These are phyloP conservation scores for Colletotrichum sp. DNA, from an alignment of 2,329 filamentous ascomycete genomes.

Conservation along the genomic window DNA sequence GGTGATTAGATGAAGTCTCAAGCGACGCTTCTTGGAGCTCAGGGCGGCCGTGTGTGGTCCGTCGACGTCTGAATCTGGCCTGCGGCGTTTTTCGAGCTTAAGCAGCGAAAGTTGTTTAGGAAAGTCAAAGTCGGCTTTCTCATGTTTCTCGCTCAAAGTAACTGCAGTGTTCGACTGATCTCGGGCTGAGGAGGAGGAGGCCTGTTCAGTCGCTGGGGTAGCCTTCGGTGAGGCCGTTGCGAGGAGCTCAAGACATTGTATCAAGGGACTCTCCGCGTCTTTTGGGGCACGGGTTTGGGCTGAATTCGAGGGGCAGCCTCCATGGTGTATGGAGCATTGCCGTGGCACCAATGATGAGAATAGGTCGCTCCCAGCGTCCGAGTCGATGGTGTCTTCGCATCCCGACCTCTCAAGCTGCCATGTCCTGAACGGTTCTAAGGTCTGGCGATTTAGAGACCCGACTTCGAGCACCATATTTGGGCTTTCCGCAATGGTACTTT, in stretches of 20 bases:
- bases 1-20: conserved; percentile 68
- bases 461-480: conserved; percentile 15
- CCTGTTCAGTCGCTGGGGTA: not conserved
- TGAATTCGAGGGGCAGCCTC: not conserved
- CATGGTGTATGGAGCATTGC: not conserved
- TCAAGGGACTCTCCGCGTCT: not conserved
- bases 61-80: conserved; percentile 63
- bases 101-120: not conserved
- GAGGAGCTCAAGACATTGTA: not conserved
- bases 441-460: conserved; percentile 3
- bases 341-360: not conserved
- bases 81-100: conserved; percentile 24
- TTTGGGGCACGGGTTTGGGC: not conserved
- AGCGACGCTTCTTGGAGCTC: conserved; percentile 69
- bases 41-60: conserved; percentile 56
- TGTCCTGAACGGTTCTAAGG: conserved; percentile 7
- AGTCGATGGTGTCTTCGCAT: not conserved
- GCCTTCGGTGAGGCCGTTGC: not conserved
- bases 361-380: not conserved
- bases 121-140: conserved; percentile 3
- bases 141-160: not conserved
- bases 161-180: not conserved
- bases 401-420: not conserved
- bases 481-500: not conserved
- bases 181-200: not conserved